phyloP scores from a whole-genome alignment of 768 basidiomycete genomes.

The Leccinum subgranulosum region DNA sequence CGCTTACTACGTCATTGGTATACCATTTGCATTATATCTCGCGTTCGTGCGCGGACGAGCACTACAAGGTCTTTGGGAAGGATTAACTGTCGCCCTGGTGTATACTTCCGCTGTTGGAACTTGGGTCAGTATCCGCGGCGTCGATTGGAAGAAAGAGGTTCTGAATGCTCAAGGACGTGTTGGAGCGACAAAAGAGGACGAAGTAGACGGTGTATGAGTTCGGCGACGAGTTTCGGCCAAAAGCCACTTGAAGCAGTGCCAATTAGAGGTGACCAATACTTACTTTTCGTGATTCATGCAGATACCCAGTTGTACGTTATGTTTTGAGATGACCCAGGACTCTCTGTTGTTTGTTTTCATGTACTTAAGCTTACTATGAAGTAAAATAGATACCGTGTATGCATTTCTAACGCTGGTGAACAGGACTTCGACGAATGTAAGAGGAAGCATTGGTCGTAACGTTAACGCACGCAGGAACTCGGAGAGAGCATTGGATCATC shows the following conservation, averaged over 20 bases:
- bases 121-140: slow-evolving; percentile 44
- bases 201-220: not conserved
- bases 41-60: slow-evolving; percentile 58
- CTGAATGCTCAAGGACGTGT: slow-evolving; percentile 14
- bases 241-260: too few species aligned
- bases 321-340: not conserved
- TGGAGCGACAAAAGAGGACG: slow-evolving; percentile 42
- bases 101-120: slow-evolving; percentile 58
- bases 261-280: not conserved
- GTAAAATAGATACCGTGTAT: not conserved
- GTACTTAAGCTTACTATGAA: not conserved
- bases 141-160: slow-evolving; percentile 70
- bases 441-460: too few species aligned
- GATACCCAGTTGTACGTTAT: not conserved
- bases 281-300: not conserved
- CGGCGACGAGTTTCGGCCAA: too few species aligned
- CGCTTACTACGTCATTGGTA: slow-evolving; percentile 80
- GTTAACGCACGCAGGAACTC: too few species aligned
- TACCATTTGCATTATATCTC: slow-evolving; percentile 80
- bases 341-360: not conserved
- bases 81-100: slow-evolving; percentile 67
- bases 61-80: slow-evolving; percentile 81
- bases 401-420: not conserved
- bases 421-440: too few species aligned
- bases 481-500: too few species aligned